These are phyloP conservation scores for Blastobotrys aristatus DNA, from an alignment of 1,139 yeast genomes.

Conservation along the genomic window DNA sequence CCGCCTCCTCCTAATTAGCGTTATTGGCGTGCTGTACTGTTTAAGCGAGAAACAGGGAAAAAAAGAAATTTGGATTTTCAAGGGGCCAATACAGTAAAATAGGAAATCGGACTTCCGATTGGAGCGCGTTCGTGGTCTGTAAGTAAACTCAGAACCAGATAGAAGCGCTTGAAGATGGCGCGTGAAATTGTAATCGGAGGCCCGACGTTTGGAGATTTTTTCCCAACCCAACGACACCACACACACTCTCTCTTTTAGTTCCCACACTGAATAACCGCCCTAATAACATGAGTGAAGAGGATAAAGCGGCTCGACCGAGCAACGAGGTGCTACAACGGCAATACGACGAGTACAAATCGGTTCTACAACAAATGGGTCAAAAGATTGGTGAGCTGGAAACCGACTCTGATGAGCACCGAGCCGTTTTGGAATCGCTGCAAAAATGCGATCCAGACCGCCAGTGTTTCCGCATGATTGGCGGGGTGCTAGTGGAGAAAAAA, in stretches of 20 bases:
- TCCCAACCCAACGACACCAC: neutral
- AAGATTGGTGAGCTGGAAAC: constrained; percentile 41
- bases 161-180: too few relatives aligned
- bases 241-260: too few relatives aligned
- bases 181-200: neutral
- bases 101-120: too few relatives aligned
- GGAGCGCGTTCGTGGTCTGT: too few relatives aligned
- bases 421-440: constrained; percentile 43
- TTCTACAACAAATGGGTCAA: constrained; percentile 34
- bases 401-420: constrained; percentile 40
- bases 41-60: too few relatives aligned
- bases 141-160: too few relatives aligned
- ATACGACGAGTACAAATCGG: constrained; percentile 39
- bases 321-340: constrained; percentile 35
- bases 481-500: constrained; percentile 78
- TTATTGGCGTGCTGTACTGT: too few relatives aligned
- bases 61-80: too few relatives aligned
- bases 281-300: constrained; percentile 19
- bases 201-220: neutral
- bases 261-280: too few relatives aligned
- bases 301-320: constrained; percentile 23
- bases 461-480: constrained; percentile 92
- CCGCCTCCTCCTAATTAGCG: too few relatives aligned
- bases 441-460: constrained; percentile 55
- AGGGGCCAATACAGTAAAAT: too few relatives aligned